phyloP scores from a whole-genome alignment of 2,329 filamentous ascomycete genomes.

The Alternaria rosae region DNA sequence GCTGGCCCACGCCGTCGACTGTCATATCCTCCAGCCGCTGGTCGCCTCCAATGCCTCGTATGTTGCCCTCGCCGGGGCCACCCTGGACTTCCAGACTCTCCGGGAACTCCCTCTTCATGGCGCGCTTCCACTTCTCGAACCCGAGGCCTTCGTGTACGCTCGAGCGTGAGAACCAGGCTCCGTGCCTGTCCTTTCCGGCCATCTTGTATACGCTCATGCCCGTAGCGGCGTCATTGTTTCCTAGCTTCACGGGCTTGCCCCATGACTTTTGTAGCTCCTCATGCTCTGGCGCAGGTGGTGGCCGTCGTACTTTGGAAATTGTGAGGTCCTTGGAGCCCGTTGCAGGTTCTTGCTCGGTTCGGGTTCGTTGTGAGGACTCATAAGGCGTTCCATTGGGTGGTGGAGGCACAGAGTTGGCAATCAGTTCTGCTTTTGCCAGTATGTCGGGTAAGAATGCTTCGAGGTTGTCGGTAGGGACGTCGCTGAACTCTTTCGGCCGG shows the following conservation, averaged over 20 bases:
- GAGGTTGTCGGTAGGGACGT: conserved; percentile 55
- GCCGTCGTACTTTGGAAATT: conserved; percentile 59
- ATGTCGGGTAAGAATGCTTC: conserved; percentile 49
- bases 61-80: conserved; percentile 73
- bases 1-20: conserved; percentile 66
- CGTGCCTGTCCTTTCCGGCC: conserved; percentile 77
- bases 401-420: conserved; percentile 78
- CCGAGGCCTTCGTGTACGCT: conserved; percentile 81
- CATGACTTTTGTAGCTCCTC: conserved; percentile 77
- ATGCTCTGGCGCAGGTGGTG: conserved; percentile 61
- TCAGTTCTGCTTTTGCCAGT: conserved; percentile 67
- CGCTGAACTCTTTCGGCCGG: conserved; percentile 54
- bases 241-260: conserved; percentile 81
- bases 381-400: conserved; percentile 56
- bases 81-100: conserved; percentile 77
- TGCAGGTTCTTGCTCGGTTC: conserved; percentile 63
- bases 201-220: conserved; percentile 83
- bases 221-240: conserved; percentile 75
- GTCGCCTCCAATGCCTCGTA: conserved; percentile 87
- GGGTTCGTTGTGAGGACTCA: conserved; percentile 60
- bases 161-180: conserved; percentile 86
- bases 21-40: conserved; percentile 70
- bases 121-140: conserved; percentile 79
- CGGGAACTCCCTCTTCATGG: conserved; percentile 79
- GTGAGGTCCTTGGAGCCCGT: conserved; percentile 61